These are phyloP conservation scores for Moesziomyces aphidis DNA, from an alignment of 1,284 basidiomycete species.

Conservation along the genomic window DNA sequence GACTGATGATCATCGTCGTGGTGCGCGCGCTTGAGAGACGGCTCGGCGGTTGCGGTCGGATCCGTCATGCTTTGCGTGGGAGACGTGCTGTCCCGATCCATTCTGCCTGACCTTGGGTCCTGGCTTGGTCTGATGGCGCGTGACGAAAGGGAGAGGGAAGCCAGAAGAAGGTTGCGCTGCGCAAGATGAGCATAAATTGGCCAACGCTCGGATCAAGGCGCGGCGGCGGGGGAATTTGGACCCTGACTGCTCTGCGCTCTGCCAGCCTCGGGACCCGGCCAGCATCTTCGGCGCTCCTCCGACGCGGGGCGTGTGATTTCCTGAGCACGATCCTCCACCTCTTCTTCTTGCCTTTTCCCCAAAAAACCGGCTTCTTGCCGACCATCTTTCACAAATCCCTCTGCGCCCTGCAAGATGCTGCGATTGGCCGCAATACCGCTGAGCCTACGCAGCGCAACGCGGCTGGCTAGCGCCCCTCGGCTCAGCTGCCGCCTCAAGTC, in stretches of 20 bases:
- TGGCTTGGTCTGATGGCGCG: neutral
- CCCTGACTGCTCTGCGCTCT: neutral
- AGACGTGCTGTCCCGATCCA: neutral
- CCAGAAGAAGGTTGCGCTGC: neutral
- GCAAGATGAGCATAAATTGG: neutral
- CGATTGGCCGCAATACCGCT: conserved; percentile 13
- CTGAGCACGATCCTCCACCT: neutral
- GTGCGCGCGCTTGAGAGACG: conserved; percentile 10
- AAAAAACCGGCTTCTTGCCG: neutral
- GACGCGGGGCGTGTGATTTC: neutral
- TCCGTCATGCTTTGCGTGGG: neutral
- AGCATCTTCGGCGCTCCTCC: conserved; percentile 6
- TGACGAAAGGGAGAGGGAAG: neutral
- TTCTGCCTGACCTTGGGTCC: no score
- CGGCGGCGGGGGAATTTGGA: neutral
- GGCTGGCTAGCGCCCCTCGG: neutral
- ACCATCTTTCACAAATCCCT: neutral
- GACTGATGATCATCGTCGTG: neutral
- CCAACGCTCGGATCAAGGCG: neutral
- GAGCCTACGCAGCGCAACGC: neutral
- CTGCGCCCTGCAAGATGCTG: conserved; percentile 9
- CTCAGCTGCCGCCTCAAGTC: conserved; percentile 27
- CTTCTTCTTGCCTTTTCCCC: neutral
- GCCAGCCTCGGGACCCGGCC: neutral
- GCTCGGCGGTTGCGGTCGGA: neutral